Conservation (phyloP, 768 basidiomycete genomes). For the Boletus rubroflammeus region DNA sequence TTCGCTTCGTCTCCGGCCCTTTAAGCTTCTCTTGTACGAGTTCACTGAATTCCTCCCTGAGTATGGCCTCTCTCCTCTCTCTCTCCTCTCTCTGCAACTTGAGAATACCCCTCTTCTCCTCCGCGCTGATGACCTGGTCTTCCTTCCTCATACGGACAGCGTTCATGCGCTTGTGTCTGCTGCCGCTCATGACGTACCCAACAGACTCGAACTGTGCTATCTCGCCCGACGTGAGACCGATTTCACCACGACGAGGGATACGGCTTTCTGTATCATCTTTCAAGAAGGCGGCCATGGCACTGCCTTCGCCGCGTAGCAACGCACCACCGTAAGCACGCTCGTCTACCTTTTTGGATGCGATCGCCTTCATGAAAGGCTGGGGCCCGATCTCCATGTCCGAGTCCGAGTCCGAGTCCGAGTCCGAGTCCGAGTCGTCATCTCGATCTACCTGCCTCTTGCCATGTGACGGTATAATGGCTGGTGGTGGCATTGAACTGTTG, state of each 20-base stretch:
- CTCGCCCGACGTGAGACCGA: constrained; percentile 83
- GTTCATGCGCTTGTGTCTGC: constrained; percentile 94
- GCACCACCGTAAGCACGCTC: constrained; percentile 88
- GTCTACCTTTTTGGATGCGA: constrained; percentile 54
- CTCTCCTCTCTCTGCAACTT: constrained; percentile 94
- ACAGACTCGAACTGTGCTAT: constrained; percentile 85
- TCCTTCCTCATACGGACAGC: constrained; percentile 98
- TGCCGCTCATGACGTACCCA: constrained; percentile 98
- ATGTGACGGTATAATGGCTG: constrained; percentile 15
- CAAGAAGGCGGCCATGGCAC: constrained; percentile 96
- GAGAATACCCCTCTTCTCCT: constrained; percentile 95
- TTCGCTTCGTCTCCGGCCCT: constrained; percentile 33
- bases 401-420: constrained; percentile 56
- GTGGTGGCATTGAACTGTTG: constrained; percentile 24
- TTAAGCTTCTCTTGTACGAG: constrained; percentile 76
- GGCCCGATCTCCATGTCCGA: constrained; percentile 78
- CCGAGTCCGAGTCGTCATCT: constrained; percentile 30
- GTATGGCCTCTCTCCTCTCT: constrained; percentile 82
- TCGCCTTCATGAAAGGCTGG: constrained; percentile 50
- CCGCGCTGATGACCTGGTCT: constrained; percentile 98
- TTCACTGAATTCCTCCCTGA: constrained; percentile 87
- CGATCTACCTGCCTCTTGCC: constrained; percentile 23
- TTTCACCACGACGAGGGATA: constrained; percentile 98
- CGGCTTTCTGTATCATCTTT: constrained; percentile 78
- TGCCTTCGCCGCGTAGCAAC: constrained; percentile 90